phyloP scores from a whole-genome alignment of 2,329 filamentous ascomycete species.

The Phoma sp. region DNA sequence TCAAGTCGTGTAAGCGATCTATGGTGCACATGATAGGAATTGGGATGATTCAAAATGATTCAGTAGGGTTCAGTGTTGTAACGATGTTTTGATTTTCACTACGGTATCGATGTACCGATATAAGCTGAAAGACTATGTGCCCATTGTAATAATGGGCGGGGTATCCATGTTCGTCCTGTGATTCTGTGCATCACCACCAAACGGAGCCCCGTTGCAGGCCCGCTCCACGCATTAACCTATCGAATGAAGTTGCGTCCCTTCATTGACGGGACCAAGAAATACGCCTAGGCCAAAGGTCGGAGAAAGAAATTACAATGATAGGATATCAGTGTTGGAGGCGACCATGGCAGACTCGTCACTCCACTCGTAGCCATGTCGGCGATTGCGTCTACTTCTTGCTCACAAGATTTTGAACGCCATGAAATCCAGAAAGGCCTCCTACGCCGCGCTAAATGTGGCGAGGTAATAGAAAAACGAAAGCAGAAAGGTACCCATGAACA shows the following conservation, averaged over 20 bases:
- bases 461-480: constrained; percentile 7
- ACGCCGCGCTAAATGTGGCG: constrained; percentile 19
- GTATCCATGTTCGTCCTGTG: constrained; percentile 18
- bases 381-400: constrained; percentile 47
- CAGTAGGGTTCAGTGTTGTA: too few relatives aligned
- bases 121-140: constrained; percentile 7
- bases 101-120: constrained; percentile 7
- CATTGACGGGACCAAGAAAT: neutral
- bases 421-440: constrained; percentile 15
- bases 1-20: neutral
- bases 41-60: neutral
- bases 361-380: constrained; percentile 50
- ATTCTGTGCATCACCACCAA: neutral
- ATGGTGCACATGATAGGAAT: neutral
- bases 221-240: neutral
- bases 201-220: neutral
- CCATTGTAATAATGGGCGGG: constrained; percentile 14
- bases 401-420: constrained; percentile 32
- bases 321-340: neutral
- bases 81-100: constrained; percentile 4
- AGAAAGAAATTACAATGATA: neutral
- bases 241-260: neutral
- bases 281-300: neutral
- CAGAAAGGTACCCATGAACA: neutral
- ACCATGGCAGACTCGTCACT: constrained; percentile 22